Evolutionary conservation across 108 stramenopile genomes (phyloP), one percentile per base, ranked within the genome.

Genomic region (Cyclostephanos tholiformis): DNA sequence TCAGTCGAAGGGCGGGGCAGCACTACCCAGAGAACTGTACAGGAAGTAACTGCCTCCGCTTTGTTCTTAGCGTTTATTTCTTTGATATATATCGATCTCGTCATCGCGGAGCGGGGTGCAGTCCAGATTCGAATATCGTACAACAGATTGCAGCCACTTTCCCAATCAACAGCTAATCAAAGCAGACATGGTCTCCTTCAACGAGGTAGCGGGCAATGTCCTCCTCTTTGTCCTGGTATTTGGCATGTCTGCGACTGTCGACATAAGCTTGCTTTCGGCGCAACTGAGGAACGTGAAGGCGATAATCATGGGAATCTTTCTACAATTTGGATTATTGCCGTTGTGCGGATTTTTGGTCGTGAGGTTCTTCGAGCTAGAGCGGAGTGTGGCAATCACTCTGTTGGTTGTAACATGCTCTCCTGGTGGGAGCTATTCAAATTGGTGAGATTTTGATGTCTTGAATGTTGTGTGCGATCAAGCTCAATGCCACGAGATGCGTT

Each of bases 281-380:
- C 89, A 92, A 75, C 69, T 91, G 10, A 76, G 77, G 49, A 92
- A 90, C 63, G 75, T 72, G 26, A 79, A 73, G 53, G 90, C 90
- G 17, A 86, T 94, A 53, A 8, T 76, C n/a, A 83, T 84, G 32
- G 90, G 93, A 0, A 67, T 90, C 8, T 81, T 84, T 25, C 81
- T 95, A 86, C 95, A 96, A 82, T 96, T 94, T 79, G 29, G 91
- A 1, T 69, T 96, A 43, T 82, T 96, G 83, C 95, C 95, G 11
- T 46, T 94, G 20, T 70, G 92, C 53, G 95, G 93, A 16, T 96
- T 90, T 73, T 39, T 87, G 16, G 75, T 85, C 8, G 87, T 91
- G 36, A 72, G 86, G 49, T 67, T 69, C 38, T 58, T 93, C 44
- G 46, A 78, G 30, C 79, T 91, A 48, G 80, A 86, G n/a, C 46